Evolutionary conservation across 805 yeast genomes (phyloP).

Genomic region (Candida koratica): DNA sequence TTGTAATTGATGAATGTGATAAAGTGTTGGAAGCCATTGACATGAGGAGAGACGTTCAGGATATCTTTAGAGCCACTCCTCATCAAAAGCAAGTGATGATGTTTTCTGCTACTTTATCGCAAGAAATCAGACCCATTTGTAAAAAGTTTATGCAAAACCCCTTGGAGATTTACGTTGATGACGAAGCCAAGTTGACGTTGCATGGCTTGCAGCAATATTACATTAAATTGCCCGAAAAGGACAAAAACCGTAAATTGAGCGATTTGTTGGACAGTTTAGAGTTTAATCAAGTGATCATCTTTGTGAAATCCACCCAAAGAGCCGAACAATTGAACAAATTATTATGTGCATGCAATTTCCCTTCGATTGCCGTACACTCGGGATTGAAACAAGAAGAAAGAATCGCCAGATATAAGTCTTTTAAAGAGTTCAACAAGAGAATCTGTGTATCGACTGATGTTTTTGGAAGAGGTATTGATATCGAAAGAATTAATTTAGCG

Average conservation of each 20-base stretch:
- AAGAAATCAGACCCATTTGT: conserved; percentile 93
- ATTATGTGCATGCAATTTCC: conserved; percentile 90
- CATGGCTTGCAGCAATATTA: conserved; percentile 98
- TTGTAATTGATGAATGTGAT: conserved; percentile 98
- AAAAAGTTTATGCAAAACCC: conserved; percentile 98
- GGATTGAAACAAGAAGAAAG: conserved; percentile 97
- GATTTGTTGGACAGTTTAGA: conserved; percentile 91
- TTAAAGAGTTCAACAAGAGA: conserved; percentile 97
- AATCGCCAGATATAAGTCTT: conserved; percentile 91
- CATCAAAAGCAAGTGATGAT: conserved; percentile 99
- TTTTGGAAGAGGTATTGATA: conserved; percentile 99
- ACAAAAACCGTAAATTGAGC: conserved; percentile 88
- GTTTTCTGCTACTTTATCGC: conserved; percentile 95
- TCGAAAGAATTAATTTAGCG: conserved; percentile 96
- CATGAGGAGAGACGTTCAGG: conserved; percentile 99
- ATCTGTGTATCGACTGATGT: conserved; percentile 98
- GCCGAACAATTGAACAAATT: conserved; percentile 89
- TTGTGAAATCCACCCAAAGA: conserved; percentile 86
- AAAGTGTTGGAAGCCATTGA: conserved; percentile 87
- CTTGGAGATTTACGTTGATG: conserved; percentile 94
- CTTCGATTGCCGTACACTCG: conserved; percentile 94
- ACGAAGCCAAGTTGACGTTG: conserved; percentile 92
- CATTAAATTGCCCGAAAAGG: conserved; percentile 82
- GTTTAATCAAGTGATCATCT: conserved; percentile 96
- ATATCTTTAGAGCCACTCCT: conserved; percentile 94